Evolutionary conservation across 1,139 yeast species (phyloP), one percentile per base, ranked within the genome.

Genomic region (Meyerozyma sp.): DNA sequence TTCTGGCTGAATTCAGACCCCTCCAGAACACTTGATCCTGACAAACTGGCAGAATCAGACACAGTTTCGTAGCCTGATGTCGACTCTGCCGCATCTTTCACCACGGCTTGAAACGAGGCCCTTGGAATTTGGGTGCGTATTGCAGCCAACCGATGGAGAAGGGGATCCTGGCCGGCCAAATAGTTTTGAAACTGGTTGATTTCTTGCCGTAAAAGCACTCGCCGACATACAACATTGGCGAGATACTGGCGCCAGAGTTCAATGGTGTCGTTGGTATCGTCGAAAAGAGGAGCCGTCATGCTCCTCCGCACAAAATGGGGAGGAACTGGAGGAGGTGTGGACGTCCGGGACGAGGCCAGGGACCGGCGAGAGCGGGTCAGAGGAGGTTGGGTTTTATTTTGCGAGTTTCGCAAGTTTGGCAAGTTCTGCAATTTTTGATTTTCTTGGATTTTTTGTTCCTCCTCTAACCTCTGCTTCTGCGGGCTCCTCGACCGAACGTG

Each of bases 181-280:
- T 16, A 62, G 3, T 59, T 44, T 48, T 68, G 73, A 56, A 64
- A 73, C 46, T 62, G 51, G 36, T 51, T 56, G 43, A 73, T 71
- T 49, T 73, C 78, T 48, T 70, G 75, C 41, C 77, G 61, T 43
- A 73, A 58, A 46, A 63, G 65, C 35, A 73, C 70, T 38, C 78
- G 51, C 48, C 66, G 70, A 40, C 58, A 56, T 11, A 71, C 48
- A n/a, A 72, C 77, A 38, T 57, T 58, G 27, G 57, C 46, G 44
- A 73, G 64, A 50, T 73, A 73, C 20, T 52, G 55, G 40, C 58
- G 60, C 78, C 78, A 73, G n/a, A 65, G 52, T 18, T 58, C 61
- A 5, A 57, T 51, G 26, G 65, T 42, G 32, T 59, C 58, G 16
- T 46, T 36, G 8, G 39, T 34, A 9, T 39, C 42, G 21, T 38